Percentiles rank a stretch among this genome's conserved stretches.
Conservation (phyloP, 73 alveolate species). For the Tetrahymena elliotti region DNA sequence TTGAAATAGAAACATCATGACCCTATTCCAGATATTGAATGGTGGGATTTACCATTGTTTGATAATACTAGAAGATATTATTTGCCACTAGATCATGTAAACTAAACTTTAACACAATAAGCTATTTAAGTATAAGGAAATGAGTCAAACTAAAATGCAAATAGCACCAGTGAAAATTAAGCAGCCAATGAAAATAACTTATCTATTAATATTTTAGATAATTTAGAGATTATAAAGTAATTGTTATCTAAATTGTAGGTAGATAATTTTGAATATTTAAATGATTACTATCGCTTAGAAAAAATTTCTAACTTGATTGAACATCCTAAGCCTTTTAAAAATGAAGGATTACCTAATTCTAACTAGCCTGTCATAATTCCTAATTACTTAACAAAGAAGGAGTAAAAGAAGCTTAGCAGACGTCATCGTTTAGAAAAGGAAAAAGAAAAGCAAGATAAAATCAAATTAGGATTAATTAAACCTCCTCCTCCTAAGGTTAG, state of each 20-base stretch:
- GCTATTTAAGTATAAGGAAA: background rate
- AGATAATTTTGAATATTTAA: conserved; percentile 22
- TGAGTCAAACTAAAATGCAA: background rate
- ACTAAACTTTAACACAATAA: background rate
- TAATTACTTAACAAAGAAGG: conserved; percentile 65
- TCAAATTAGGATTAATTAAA: conserved; percentile 69
- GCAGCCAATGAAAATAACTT: background rate
- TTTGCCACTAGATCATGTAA: conserved; percentile 6
- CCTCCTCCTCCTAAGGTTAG: conserved; percentile 84
- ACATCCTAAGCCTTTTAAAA: conserved; percentile 67
- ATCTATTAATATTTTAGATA: background rate
- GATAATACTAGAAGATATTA: conserved; percentile 35
- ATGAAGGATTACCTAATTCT: conserved; percentile 51
- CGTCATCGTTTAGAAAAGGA: conserved; percentile 56
- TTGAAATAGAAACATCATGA: conserved; percentile 67
- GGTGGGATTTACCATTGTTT: conserved; percentile 78
- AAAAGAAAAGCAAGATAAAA: conserved; percentile 76
- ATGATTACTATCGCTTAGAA: conserved; percentile 21
- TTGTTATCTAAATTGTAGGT: background rate
- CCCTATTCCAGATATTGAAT: conserved; percentile 80
- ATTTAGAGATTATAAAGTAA: background rate
- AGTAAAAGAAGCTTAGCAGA: conserved; percentile 66
- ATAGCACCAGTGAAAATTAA: background rate
- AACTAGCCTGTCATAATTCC: conserved; percentile 48
- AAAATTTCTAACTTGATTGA: conserved; percentile 62